Conservation (phyloP, 805 yeast species). For the Saturnispora halmiae region DNA sequence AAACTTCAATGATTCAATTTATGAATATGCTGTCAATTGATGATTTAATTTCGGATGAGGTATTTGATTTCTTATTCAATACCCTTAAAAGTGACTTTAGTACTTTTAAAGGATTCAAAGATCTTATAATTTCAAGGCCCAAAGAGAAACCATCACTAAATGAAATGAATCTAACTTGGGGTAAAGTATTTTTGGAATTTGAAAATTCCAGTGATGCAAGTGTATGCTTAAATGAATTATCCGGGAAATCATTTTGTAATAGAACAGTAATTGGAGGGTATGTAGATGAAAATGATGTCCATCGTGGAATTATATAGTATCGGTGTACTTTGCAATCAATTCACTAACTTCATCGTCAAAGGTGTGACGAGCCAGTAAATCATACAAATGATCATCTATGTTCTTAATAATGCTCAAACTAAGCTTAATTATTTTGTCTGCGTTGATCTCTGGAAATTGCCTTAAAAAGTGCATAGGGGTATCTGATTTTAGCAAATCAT, state of each 20-base stretch:
- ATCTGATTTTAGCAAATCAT: conserved; percentile 44
- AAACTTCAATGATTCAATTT: conserved; percentile 48
- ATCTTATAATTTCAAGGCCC: conserved; percentile 56
- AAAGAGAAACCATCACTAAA: conserved; percentile 25
- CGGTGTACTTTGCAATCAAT: conserved; percentile 19
- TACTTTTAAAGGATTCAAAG: conserved; percentile 42
- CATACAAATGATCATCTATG: conserved; percentile 59
- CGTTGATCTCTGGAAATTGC: conserved; percentile 62
- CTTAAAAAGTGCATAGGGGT: conserved; percentile 72
- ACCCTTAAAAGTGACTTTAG: conserved; percentile 45
- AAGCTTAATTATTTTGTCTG: conserved; percentile 65
- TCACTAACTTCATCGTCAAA: conserved; percentile 36
- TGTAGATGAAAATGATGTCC: conserved; percentile 51
- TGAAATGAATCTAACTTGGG: conserved; percentile 50
- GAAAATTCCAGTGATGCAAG: conserved; percentile 40
- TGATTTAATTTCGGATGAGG: conserved; percentile 46
- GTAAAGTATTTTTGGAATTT: conserved; percentile 66
- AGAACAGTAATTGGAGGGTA: conserved; percentile 60
- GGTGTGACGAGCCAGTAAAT: conserved; percentile 53
- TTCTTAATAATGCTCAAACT: conserved; percentile 73
- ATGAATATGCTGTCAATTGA: conserved; percentile 57
- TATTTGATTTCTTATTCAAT: conserved; percentile 39
- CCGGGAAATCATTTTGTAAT: conserved; percentile 61
- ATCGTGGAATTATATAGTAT: conserved; percentile 12
- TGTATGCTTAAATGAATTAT: conserved; percentile 44